Conservation (phyloP, 345 rosid genomes). For the Populus davidiana region DNA sequence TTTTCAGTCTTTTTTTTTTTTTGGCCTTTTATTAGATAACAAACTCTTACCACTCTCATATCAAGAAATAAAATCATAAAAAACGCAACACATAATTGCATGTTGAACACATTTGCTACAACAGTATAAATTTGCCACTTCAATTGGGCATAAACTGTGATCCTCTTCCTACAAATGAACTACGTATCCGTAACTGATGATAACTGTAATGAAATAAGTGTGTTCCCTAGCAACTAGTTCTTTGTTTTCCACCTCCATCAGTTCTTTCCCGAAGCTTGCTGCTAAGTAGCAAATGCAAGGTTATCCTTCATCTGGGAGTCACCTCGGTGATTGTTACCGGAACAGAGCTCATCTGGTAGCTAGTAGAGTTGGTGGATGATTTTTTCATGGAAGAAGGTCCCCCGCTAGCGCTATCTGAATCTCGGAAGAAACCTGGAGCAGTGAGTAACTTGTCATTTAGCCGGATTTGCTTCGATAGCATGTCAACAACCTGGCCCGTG, state of each 20-base stretch:
- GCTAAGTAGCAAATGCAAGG: neutral
- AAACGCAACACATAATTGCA: neutral
- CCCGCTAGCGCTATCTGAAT: constrained; percentile 16
- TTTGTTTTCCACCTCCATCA: neutral
- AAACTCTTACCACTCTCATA: neutral
- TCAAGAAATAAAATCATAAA: neutral
- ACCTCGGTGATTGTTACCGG: constrained; percentile 55
- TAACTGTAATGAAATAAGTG: neutral
- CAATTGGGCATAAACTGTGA: neutral
- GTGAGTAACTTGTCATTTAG: constrained; percentile 52
- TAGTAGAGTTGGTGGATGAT: constrained; percentile 24
- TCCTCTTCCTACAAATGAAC: neutral
- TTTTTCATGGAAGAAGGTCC: constrained; percentile 28
- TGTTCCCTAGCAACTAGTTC: neutral
- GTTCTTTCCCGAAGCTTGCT: neutral
- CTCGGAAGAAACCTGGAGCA: constrained; percentile 59
- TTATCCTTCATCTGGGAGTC: constrained; percentile 46
- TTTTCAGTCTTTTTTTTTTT: no score
- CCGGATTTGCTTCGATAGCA: constrained; percentile 49
- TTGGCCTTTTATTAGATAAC: neutral
- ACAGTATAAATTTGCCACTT: neutral
- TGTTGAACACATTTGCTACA: neutral
- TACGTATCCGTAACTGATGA: neutral
- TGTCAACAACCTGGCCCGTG: constrained; percentile 65
- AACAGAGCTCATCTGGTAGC: constrained; percentile 44